Base-by-base conservation (phyloP, 164 flowering plant species). In the Taxillus chinensis region DNA sequence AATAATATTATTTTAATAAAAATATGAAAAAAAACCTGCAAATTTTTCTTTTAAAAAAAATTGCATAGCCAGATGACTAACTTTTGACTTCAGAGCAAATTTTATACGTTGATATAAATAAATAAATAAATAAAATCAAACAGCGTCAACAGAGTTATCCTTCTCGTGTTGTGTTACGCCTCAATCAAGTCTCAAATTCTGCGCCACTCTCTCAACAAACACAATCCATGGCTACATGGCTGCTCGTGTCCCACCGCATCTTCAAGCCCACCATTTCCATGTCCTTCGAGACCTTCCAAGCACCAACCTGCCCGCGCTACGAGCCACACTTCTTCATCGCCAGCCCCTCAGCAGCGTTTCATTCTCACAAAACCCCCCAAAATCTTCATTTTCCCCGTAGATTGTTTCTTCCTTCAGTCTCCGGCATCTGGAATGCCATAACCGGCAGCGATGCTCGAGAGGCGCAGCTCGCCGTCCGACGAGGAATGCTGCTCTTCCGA, bases 401-500 rank as follows among this genome's bases (percentile, higher is more conserved):
- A 66, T 61, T 77, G 51, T 72, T 90, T 71, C 61, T 86, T 9
- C 79, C 91, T 59, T 79, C 90, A 2, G 88, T 81, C 46, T 83
- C 97, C 2, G 85, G 86, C 40, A 65, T 90, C 52, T 93, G 92
- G 92, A 83, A 88, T 65, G 88, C 97, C 46, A 64, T 86, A 41
- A 85, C 95, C 2, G 90, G 91, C 8, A 75, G 72, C 71, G 59
- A 80, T 14, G 61, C 83, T 8, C 85, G 84, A 7, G 90, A 86
- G 55, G 87, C 98, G 10, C 46, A 71, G 0, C 2, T 71, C 11
- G 86, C 96, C 3, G 63, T 82, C 67, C 86, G 95, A 46, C 72
- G 79, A 3, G 96, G 98, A 64, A 93, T 90, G 98, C 58, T 60
- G 45, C 91, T 93, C 60, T 90, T 93, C 64, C 71, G 90, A 68